These are phyloP conservation scores for Pleurotus sapidus DNA, from an alignment of 768 basidiomycete genomes.

Conservation along the genomic window DNA sequence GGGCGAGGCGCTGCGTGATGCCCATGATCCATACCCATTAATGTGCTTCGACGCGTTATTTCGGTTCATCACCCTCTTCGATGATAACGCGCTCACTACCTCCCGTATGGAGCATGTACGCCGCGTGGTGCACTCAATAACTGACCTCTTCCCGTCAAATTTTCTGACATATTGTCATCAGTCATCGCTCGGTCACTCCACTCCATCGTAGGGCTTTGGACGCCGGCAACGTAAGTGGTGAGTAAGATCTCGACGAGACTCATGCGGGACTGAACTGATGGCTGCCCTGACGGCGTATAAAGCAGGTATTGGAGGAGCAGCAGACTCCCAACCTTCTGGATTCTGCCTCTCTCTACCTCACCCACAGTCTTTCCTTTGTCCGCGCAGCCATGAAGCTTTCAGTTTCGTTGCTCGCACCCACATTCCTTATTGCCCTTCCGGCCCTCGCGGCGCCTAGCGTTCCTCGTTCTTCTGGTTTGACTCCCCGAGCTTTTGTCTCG, in stretches of 20 bases:
- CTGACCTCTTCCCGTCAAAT: not conserved
- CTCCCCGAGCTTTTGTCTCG: not conserved
- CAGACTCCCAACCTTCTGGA: not conserved
- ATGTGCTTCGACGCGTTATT: not conserved
- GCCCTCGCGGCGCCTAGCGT: not conserved
- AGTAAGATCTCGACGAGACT: not conserved
- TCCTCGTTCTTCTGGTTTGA: not conserved
- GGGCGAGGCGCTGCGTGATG: too few relatives aligned
- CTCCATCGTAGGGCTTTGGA: not conserved
- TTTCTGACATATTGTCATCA: not conserved
- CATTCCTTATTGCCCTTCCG: not conserved
- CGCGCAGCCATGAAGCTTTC: not conserved
- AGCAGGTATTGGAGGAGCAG: not conserved
- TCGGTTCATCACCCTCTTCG: not conserved
- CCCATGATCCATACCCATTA: not conserved
- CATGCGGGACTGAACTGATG: not conserved
- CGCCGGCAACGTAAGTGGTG: not conserved
- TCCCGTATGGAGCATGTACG: not conserved
- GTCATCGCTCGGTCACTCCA: not conserved
- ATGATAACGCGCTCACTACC: not conserved
- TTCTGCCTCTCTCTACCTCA: not conserved
- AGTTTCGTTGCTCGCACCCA: not conserved
- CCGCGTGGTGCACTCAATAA: not conserved
- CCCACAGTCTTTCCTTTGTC: conserved; percentile 1
- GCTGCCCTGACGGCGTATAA: not conserved